These are phyloP conservation scores for Neocatenulostroma microsporum DNA, from an alignment of 2,329 filamentous ascomycete genomes.

Conservation along the genomic window DNA sequence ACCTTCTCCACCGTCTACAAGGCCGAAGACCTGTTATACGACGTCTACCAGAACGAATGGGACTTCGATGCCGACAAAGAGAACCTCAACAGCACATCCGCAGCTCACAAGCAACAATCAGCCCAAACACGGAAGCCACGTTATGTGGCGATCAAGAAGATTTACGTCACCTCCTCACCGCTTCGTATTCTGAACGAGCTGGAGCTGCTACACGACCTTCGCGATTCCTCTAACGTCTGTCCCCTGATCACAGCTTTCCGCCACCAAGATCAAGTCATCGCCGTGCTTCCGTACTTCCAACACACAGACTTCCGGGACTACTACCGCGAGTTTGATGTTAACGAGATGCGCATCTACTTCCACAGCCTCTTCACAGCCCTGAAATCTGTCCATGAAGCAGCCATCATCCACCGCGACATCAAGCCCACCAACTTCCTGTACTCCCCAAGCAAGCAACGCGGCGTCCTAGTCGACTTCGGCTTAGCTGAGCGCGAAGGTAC, in stretches of 20 bases:
- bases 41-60: slow-evolving; percentile 79
- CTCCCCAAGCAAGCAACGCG: slow-evolving; percentile 68
- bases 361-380: slow-evolving; percentile 80
- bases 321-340: slow-evolving; percentile 79
- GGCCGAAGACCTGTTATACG: slow-evolving; percentile 83
- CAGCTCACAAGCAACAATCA: slow-evolving; percentile 12
- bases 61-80: slow-evolving; percentile 54
- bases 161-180: slow-evolving; percentile 95
- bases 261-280: slow-evolving; percentile 86
- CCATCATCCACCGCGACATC: slow-evolving; percentile 63
- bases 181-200: slow-evolving; percentile 92
- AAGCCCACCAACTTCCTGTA: slow-evolving; percentile 94
- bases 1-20: slow-evolving; percentile 99
- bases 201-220: slow-evolving; percentile 81
- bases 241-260: slow-evolving; percentile 97
- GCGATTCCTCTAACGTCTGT: slow-evolving; percentile 76
- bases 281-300: slow-evolving; percentile 89
- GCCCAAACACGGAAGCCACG: slow-evolving; percentile 44
- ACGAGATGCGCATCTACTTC: slow-evolving; percentile 85
- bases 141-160: slow-evolving; percentile 97
- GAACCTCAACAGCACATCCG: slow-evolving; percentile 13
- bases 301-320: slow-evolving; percentile 93
- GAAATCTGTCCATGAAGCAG: slow-evolving; percentile 69
- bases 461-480: slow-evolving; percentile 98
- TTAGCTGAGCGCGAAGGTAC: slow-evolving; percentile 69